A percentile compares a stretch with the other conserved stretches of the same genome.
Conservation (phyloP, 202 grass and related monocot genomes). For the Schoenoplectus triqueter region DNA sequence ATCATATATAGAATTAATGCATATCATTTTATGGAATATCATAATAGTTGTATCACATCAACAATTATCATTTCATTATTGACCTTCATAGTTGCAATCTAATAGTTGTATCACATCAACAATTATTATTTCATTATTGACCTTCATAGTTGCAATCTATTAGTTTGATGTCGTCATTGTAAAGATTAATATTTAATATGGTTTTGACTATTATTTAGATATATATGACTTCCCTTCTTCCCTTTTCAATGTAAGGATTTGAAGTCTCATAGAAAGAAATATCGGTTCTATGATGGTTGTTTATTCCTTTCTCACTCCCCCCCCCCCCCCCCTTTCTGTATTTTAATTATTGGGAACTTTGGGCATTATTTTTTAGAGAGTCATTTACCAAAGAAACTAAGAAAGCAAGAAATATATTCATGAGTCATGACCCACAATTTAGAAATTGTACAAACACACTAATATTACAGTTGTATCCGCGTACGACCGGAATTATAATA, state of each 20-base stretch:
- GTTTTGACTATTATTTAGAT: neutral
- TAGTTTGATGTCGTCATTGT: neutral
- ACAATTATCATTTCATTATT: too few species aligned
- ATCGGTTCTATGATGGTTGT: too few species aligned
- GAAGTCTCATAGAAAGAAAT: too few species aligned
- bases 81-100: too few species aligned
- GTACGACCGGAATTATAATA: neutral
- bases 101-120: too few species aligned
- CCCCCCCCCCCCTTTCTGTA: neutral
- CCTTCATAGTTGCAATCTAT: neutral
- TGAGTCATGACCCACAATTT: neutral
- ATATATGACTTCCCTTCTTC: neutral
- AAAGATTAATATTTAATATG: neutral
- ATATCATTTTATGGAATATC: too few species aligned
- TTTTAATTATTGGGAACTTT: neutral
- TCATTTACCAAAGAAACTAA: neutral
- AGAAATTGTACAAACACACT: neutral
- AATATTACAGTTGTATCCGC: neutral
- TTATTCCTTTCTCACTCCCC: too few species aligned
- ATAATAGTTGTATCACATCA: too few species aligned
- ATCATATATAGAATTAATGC: neutral
- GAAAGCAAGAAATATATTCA: neutral
- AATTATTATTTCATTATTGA: too few species aligned
- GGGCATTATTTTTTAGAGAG: neutral
- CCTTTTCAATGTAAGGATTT: neutral